Evolutionary conservation across 1,139 yeast species (phyloP), one percentile per base, ranked within the genome.

Genomic region (Trichomonascaceae sp.): DNA sequence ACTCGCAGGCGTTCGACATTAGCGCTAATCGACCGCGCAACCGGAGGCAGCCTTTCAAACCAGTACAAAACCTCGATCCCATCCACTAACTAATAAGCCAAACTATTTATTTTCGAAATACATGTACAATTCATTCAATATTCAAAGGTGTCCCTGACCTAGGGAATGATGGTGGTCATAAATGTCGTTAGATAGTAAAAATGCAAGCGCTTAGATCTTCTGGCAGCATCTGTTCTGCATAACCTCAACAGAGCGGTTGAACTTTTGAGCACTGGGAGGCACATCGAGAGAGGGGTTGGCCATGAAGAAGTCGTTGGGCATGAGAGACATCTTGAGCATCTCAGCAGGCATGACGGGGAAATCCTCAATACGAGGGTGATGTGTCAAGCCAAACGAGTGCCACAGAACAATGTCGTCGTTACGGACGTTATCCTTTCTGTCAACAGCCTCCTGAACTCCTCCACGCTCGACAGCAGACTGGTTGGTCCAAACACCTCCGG

Each of bases 261-360:
- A 76, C 25, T 57, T 48, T 57, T 81, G 79, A 50, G 60, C 69
- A 13, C 92, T 72, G 52, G 76, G 76, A 32, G 93, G 93, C 34
- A 82, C 65, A 51, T 80, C 92, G 54, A 82, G 65, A 27, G 87
- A 87, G 17, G 94, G 94, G 58, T 81, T 81, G 54, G 63, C 74
- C 46, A 74, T 74, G 57, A 80, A 82, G 72, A 82, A 82, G 42
- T 82, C 82, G 50, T 69, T 62, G 35, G 94, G 94, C 35, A 69
- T 67, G 42, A 82, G 66, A 42, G 73, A 69, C 46, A 81, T 74
- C 53, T 69, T 76, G 56, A 71, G 62, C 47, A 43, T 41, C 62
- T 82, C 93, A 38, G 76, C 80, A 29, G 93, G 92, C 94, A 82
- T 82, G 41, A 82, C 92, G 35, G 93, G 93, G 79, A 80, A 82